phyloP scores from a whole-genome alignment of 495 filamentous ascomycete species.

The Hypoxylon crocopeplum region DNA sequence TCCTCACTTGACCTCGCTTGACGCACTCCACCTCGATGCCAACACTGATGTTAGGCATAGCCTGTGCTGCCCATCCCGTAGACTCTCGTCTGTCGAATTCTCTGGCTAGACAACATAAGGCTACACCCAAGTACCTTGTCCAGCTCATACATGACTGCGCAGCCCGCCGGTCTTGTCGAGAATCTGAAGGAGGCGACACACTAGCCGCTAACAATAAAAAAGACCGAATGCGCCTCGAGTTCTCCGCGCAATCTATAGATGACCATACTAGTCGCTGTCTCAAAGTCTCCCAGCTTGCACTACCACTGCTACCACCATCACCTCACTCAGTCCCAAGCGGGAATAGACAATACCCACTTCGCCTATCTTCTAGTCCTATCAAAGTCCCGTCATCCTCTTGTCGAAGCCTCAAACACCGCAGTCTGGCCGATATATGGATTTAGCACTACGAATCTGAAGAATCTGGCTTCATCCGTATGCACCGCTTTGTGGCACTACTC shows the following conservation, averaged over 20 bases:
- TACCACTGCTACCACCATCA: constrained; percentile 35
- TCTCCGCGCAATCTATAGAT: constrained; percentile 29
- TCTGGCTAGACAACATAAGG: constrained; percentile 32
- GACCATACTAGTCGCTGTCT: constrained; percentile 41
- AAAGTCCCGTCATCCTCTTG: constrained; percentile 31
- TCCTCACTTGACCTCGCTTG: constrained; percentile 36
- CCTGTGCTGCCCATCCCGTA: constrained; percentile 29
- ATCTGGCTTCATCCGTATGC: constrained; percentile 31
- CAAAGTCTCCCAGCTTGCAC: constrained; percentile 43
- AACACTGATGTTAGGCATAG: constrained; percentile 35
- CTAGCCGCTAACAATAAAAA: constrained; percentile 35
- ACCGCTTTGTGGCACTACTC: constrained; percentile 32
- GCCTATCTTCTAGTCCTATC: constrained; percentile 30
- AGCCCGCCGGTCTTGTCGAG: constrained; percentile 26
- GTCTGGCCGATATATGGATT: constrained; percentile 41
- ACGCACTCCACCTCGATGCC: constrained; percentile 34
- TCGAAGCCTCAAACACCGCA: constrained; percentile 41
- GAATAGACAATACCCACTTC: constrained; percentile 40
- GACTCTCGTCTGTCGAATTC: constrained; percentile 21
- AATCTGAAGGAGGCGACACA: constrained; percentile 19
- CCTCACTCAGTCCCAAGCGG: constrained; percentile 36
- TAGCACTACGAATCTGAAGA: constrained; percentile 29
- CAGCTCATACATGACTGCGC: constrained; percentile 30
- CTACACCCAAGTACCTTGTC: constrained; percentile 42
- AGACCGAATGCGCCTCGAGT: constrained; percentile 36